Base-by-base conservation (phyloP, 208 protist species). In the Acanthamoeba quina region DNA sequence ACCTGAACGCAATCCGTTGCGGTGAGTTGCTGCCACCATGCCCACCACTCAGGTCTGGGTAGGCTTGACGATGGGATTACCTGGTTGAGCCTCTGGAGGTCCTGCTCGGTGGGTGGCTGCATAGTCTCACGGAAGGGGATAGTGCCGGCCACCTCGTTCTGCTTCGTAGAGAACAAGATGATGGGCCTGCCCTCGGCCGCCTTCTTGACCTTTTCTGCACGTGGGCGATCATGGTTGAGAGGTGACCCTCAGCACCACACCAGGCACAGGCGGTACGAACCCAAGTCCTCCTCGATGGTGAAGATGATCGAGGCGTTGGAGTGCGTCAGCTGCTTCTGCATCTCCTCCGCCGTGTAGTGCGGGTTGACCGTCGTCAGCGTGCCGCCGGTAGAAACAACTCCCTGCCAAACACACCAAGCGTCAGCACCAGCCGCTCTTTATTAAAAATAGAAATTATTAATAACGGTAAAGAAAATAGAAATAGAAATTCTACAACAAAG, bases 281-380 rank as follows among this genome's bases (percentile, higher is more conserved):
- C 70, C 37, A 78, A 11, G 37, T 78, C 70, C 34, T 78, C 70
- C 31, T 78, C 70, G 11, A 47, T 78, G 34, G 70, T 78, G 34
- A 78, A 78, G 70, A 78, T 78, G 70, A 78, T 78, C 17, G 70
- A 49, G 34, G 70, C 70, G 21, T 78, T n/a, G 37, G 70, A 78
- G 70, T 78, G 70, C 17, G 70, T 47, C 31, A 78, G 31, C 70
- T 78, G 70, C 70, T 78, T 78, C 37, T 78, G 70, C 70, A 78
- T 78, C 70, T 78, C 70, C 13, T 78, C 70, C 70, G 37, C 24
- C 31, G 70, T 78, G 31, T 78, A 78, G 70, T 78, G 70, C 70
- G 70, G 70, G 70, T 78, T 78, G 70, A 78, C 70, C 21, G 70
- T 78, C 31, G 70, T 78, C 34, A 78, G 31, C 70, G 70, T 78